These are phyloP conservation scores for Heteromeles arbutifolia DNA, from an alignment of 306 rosid species.

Conservation along the genomic window DNA sequence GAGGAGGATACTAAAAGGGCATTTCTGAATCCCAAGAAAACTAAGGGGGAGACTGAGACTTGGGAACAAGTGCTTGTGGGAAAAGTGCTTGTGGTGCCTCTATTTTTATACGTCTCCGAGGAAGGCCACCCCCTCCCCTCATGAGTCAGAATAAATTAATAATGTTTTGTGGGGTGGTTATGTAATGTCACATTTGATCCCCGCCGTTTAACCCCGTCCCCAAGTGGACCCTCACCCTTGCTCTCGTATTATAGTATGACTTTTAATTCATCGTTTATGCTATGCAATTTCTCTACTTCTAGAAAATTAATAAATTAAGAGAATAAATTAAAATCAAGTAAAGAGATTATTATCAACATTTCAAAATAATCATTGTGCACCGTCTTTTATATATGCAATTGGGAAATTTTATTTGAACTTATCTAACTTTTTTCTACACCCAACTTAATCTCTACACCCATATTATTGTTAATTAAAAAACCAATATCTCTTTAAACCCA, in stretches of 20 bases:
- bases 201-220: constrained; percentile 19
- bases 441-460: no score
- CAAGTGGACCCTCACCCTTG: constrained; percentile 5
- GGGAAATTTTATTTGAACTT: no score
- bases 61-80: not conserved
- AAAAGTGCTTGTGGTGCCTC: not conserved
- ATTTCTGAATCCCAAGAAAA: constrained; percentile 38
- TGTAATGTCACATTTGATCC: not conserved
- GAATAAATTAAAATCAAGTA: no score
- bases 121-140: not conserved
- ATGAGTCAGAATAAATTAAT: not conserved
- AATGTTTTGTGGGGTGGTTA: not conserved
- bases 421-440: no score
- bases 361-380: not conserved
- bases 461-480: no score
- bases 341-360: not conserved
- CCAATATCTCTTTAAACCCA: no score
- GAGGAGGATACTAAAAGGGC: not conserved
- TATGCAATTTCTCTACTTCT: no score
- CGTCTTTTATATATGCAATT: no score
- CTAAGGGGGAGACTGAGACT: no score
- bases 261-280: constrained; percentile 1
- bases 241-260: not conserved
- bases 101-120: constrained; percentile 19
- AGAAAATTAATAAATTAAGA: no score